Evolutionary conservation across 2,329 filamentous ascomycete genomes (phyloP), one percentile per base, ranked within the genome.

Genomic region (Clonostachys chloroleuca): DNA sequence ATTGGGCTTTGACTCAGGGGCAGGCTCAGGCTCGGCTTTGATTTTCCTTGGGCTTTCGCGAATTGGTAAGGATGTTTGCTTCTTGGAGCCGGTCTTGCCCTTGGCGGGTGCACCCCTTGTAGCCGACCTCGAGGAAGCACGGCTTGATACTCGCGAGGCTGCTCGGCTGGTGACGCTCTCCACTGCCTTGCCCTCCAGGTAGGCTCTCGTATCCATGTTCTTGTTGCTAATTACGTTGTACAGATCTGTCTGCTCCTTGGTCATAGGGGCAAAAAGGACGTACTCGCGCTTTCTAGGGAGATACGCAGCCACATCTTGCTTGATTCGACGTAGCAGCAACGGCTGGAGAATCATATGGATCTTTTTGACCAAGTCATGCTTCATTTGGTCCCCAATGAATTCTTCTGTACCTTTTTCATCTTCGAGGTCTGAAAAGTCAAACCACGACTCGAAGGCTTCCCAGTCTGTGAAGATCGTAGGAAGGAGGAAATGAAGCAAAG

Each of bases 221-320:
- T 79, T 81, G 58, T 85, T 74, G 47, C 65, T 78, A 34, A 86
- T 72, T 1, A 74, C 76, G 44, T 84, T 83, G 60, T 99, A 99
- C 0, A 99, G 68, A 48, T 96, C 92, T 3, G 91, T 89, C 61
- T 99, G 94, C 55, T 94, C 90, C 20, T 84, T 80, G 0, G 91
- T 96, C 68, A 99, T 83, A 0, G 94, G 94, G 0, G 94, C 94
- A 58, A 94, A 97, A 1, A 99, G 72, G 4, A 99, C 88, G 55
- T 99, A 99, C 64, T 99, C 94, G 30, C 94, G 82, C 72, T 99
- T 99, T 67, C 92, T 95, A 0, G 94, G 94, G n/a, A 99, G 75
- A 43, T 90, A 81, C 3, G 85, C 85, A 47, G 95, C 92, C 0
- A 99, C 94, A 59, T 99, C 94, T 0, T 89, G 87, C 67, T 99